A percentile compares a stretch with the other conserved stretches of the same genome.
Conservation (phyloP, 192 early-diverging fungal genomes). For the Coemansia sp. region DNA sequence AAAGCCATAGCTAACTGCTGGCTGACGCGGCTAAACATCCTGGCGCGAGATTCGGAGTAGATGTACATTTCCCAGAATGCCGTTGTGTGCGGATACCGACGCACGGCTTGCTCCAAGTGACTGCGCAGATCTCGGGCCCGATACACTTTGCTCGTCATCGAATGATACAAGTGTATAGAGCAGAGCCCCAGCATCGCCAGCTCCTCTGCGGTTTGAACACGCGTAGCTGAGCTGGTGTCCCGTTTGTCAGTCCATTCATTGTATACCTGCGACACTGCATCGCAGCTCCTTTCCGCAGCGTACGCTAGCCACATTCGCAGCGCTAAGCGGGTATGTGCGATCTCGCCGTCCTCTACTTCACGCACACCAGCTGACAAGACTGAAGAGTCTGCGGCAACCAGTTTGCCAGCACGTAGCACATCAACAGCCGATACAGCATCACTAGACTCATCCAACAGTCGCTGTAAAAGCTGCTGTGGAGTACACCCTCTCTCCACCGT, state of each 20-base stretch:
- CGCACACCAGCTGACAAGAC: too few species aligned
- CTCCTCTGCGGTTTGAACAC: neutral
- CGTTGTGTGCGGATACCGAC: slow-evolving; percentile 17
- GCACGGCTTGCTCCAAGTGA: slow-evolving; percentile 10
- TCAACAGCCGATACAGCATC: neutral
- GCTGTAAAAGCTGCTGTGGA: slow-evolving; percentile 6
- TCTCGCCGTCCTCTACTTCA: slow-evolving; percentile 11
- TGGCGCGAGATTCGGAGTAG: slow-evolving; percentile 9
- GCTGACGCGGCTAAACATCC: slow-evolving; percentile 4
- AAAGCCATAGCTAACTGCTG: slow-evolving; percentile 2
- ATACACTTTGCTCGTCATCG: slow-evolving; percentile 10
- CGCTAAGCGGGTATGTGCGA: neutral
- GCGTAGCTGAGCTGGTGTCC: neutral
- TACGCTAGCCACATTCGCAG: slow-evolving; percentile 30
- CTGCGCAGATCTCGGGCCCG: slow-evolving; percentile 23
- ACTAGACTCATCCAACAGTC: neutral
- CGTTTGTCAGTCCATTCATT: neutral
- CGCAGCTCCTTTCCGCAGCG: slow-evolving; percentile 1
- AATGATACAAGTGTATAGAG: slow-evolving; percentile 29
- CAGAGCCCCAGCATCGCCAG: slow-evolving; percentile 23
- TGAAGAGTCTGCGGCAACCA: neutral
- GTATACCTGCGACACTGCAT: neutral
- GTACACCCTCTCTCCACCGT: neutral
- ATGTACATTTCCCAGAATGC: slow-evolving; percentile 38
- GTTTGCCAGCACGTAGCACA: slow-evolving; percentile 3